Conservation (phyloP, 2,329 filamentous ascomycete species). For the Colletotrichum sp. region DNA sequence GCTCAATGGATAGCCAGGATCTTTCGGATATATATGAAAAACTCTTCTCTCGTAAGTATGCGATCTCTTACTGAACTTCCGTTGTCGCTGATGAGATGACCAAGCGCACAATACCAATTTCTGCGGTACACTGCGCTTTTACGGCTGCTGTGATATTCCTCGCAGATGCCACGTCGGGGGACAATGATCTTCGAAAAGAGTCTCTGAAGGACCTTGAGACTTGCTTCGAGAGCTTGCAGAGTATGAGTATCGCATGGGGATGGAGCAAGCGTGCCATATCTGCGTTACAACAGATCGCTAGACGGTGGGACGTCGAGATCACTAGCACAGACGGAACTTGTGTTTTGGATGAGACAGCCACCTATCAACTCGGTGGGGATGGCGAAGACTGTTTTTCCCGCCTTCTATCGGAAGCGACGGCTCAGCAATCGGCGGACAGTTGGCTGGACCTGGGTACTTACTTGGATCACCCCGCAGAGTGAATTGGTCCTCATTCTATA, state of each 20-base stretch:
- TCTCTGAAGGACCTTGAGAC: background rate
- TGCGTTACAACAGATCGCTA: no score
- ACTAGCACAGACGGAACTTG: no score
- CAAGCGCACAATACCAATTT: background rate
- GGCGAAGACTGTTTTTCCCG: no score
- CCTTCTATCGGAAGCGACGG: no score
- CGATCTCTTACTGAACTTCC: rapidly evolving
- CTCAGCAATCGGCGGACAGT: no score
- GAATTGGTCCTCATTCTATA: no score
- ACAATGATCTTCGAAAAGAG: background rate
- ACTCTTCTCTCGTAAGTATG: background rate
- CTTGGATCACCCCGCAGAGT: no score
- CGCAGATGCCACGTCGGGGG: background rate
- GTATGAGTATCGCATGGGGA: background rate
- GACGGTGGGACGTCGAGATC: no score
- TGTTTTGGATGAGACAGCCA: no score
- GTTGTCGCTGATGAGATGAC: background rate
- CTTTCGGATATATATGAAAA: background rate
- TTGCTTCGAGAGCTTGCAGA: background rate
- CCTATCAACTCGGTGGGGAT: rapidly evolving
- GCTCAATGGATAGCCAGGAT: background rate
- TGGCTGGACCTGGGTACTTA: no score
- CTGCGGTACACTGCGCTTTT: background rate
- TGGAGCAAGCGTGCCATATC: no score
- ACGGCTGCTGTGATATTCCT: background rate